Evolutionary conservation across 2,329 filamentous ascomycete species (phyloP).

Genomic region (Lachnellula subtilissima): DNA sequence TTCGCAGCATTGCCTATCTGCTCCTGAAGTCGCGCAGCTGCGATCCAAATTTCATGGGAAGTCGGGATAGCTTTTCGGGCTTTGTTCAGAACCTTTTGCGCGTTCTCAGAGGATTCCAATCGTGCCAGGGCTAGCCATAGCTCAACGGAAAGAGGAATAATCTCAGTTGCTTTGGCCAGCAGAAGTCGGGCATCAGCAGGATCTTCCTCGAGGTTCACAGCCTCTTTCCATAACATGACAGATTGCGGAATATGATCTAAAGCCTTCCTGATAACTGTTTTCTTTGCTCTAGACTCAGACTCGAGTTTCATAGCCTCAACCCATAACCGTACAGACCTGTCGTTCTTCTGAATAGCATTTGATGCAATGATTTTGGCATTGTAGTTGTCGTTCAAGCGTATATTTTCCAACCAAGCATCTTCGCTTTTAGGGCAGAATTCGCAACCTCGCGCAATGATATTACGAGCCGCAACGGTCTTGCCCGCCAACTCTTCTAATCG

Average conservation of each 20-base stretch:
- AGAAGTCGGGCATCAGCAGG: slow-evolving; percentile 81
- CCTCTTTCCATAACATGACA: slow-evolving; percentile 95
- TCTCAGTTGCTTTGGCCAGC: slow-evolving; percentile 89
- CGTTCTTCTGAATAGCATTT: slow-evolving; percentile 87
- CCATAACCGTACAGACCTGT: slow-evolving; percentile 84
- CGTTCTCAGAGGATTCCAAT: slow-evolving; percentile 83
- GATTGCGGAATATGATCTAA: slow-evolving; percentile 91
- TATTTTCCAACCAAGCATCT: slow-evolving; percentile 94
- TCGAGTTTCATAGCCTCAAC: slow-evolving; percentile 94
- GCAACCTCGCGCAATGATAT: slow-evolving; percentile 82
- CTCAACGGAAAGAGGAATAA: slow-evolving; percentile 90
- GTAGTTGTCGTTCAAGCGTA: slow-evolving; percentile 82
- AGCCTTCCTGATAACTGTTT: slow-evolving; percentile 86
- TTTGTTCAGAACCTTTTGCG: slow-evolving; percentile 90
- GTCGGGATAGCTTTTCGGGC: slow-evolving; percentile 91
- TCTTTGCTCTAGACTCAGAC: slow-evolving; percentile 75
- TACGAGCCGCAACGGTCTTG: slow-evolving; percentile 83
- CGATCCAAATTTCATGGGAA: slow-evolving; percentile 95
- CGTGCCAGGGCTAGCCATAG: slow-evolving; percentile 91
- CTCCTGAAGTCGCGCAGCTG: slow-evolving; percentile 84
- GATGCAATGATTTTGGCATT: slow-evolving; percentile 96
- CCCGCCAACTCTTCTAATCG: slow-evolving; percentile 89
- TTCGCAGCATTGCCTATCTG: slow-evolving; percentile 73
- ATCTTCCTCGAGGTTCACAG: slow-evolving; percentile 92
- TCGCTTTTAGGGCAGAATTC: slow-evolving; percentile 90